phyloP scores from a whole-genome alignment of 2,329 filamentous ascomycete species.

The Talaromyces funiculosus region DNA sequence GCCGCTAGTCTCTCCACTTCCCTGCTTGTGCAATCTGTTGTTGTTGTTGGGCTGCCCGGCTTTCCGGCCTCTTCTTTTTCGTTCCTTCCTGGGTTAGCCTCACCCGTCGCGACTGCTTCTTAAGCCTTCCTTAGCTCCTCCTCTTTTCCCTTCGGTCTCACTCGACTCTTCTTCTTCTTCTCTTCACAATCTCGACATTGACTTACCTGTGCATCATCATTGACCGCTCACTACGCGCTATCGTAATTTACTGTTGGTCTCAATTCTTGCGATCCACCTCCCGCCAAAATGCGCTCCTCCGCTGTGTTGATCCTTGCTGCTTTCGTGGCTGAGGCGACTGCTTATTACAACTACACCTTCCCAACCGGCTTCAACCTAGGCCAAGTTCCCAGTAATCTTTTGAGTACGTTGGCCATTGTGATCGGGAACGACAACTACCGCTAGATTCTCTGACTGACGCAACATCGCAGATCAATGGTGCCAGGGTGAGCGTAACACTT shows the following conservation, averaged over 20 bases:
- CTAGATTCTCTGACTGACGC: not conserved
- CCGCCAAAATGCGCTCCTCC: slow-evolving; percentile 15
- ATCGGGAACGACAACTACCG: not conserved
- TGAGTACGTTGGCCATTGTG: not conserved
- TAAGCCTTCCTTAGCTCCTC: not conserved
- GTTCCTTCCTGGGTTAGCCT: not conserved
- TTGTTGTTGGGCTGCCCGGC: not conserved
- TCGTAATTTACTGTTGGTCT: slow-evolving; percentile 5
- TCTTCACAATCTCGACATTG: not conserved
- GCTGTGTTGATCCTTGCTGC: slow-evolving; percentile 15
- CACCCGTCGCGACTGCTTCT: not conserved
- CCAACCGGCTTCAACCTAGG: slow-evolving; percentile 39
- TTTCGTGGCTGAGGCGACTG: slow-evolving; percentile 10
- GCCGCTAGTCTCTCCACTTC: not conserved
- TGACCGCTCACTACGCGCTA: not conserved
- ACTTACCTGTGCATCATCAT: not conserved
- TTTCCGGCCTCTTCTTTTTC: slow-evolving; percentile 5
- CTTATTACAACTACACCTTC: slow-evolving; percentile 43
- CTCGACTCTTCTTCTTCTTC: not conserved
- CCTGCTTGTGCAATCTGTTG: not conserved
- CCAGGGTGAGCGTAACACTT: slow-evolving; percentile 53
- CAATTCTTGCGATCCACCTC: not conserved
- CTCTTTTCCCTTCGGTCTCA: not conserved
- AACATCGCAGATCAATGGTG: slow-evolving; percentile 49
- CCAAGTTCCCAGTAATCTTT: slow-evolving; percentile 26